These are phyloP conservation scores for Craspedostauros australis DNA, from an alignment of 108 stramenopile genomes.

Conservation along the genomic window DNA sequence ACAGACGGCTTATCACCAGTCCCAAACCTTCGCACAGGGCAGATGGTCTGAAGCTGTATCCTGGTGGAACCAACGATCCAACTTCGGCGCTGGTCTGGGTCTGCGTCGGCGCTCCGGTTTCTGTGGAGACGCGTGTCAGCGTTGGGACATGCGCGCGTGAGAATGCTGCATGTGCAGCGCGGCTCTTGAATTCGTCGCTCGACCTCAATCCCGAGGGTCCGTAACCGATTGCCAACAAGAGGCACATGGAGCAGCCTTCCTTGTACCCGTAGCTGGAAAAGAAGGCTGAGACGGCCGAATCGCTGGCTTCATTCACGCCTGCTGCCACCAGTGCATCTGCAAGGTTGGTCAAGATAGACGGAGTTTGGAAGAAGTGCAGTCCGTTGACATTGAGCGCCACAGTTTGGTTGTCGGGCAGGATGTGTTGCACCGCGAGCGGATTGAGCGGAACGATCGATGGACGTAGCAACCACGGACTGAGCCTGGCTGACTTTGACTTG, in stretches of 20 bases:
- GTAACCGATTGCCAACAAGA: conserved; percentile 50
- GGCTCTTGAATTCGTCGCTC: conserved; percentile 28
- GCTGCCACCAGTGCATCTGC: conserved; percentile 43
- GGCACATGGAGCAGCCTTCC: conserved; percentile 81
- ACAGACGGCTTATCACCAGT: conserved; percentile 50
- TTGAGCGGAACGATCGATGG: conserved; percentile 64
- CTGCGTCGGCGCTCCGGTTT: conserved; percentile 7
- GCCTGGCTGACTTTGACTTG: conserved; percentile 51
- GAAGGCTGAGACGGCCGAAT: conserved; percentile 51
- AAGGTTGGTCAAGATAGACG: conserved; percentile 43
- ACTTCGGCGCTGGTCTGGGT: not conserved
- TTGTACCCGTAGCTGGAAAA: conserved; percentile 70
- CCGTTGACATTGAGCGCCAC: conserved; percentile 73
- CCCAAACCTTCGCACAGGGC: conserved; percentile 65
- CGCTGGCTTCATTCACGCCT: conserved; percentile 46
- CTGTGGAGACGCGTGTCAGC: conserved; percentile 5
- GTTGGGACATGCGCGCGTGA: conserved; percentile 10
- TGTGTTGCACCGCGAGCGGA: conserved; percentile 50
- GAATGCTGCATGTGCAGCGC: conserved; percentile 41
- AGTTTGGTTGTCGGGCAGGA: conserved; percentile 23
- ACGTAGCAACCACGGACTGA: conserved; percentile 59
- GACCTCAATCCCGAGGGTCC: conserved; percentile 12
- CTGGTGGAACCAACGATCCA: conserved; percentile 39
- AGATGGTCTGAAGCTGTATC: conserved; percentile 64
- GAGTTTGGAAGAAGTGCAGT: conserved; percentile 56